Evolutionary conservation across 1,284 basidiomycete genomes (phyloP), one percentile per base, ranked within the genome.

Genomic region (Boletellus sp.): DNA sequence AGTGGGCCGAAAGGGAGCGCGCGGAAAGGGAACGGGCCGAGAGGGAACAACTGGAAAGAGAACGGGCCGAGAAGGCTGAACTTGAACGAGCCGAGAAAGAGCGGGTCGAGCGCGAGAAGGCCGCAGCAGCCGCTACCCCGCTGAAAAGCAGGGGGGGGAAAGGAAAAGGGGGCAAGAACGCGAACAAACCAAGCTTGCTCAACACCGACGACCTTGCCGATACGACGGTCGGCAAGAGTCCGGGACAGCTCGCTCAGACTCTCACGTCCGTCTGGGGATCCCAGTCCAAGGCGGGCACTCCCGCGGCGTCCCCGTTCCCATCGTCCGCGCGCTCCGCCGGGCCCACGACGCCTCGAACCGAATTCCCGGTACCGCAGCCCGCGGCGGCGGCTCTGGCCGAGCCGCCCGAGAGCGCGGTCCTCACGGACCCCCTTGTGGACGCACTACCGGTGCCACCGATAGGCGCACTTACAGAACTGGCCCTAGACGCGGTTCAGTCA

Each of bases 231-330:
- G 61, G 61, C 10, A 64, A 55, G 49, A 64, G 65, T 34, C 58
- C 61, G 36, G 48, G 58, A 16, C 42, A 48, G 11, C 60, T 64
- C 25, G 48, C 29, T 2, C 8, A 60, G 0, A 10, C 60, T 1
- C 64, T 64, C 9, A 55, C 8, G 14, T 49, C 60, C 4, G 53
- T 61, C 33, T 64, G 61, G 61, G 61, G 65, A 16, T 52, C 65
- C 7, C 58, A 62, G 22, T 63, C 61, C 48, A 66, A 63, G 38
- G 53, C 55, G 1, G 48, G 32, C 27, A 63, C 65, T 0, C 61
- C 61, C 8, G 61, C 58, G 32, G 45, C 52, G 6, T 63, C 64
- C 1, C 61, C 61, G 9, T 50, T 45, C 22, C 63, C 61, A 11
- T 9, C 36, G 1, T 46, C 51, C 5, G 30, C 50, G 6, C 51